A percentile compares a stretch with the other conserved stretches of the same genome.
phyloP scores from a whole-genome alignment of 2,329 filamentous ascomycete genomes.

The Colletotrichum tropicicola region DNA sequence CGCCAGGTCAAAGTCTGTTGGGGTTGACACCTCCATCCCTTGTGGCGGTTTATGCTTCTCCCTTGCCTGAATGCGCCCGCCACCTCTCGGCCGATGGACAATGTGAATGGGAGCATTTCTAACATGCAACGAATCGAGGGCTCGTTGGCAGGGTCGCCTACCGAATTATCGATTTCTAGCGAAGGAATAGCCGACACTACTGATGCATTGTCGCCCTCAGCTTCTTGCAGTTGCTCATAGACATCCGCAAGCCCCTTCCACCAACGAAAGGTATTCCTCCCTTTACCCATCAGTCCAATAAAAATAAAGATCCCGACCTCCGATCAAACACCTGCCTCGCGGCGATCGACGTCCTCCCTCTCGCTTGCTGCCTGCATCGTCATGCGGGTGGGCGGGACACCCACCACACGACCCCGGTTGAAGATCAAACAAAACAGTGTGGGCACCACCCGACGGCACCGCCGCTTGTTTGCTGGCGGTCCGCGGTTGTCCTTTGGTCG shows the following conservation, averaged over 20 bases:
- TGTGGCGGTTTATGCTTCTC: too few species aligned
- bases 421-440: conserved; percentile 21
- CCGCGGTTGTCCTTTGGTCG: not conserved
- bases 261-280: too few species aligned
- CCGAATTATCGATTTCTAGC: too few species aligned
- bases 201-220: too few species aligned
- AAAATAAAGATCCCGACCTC: conserved; percentile 1
- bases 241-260: too few species aligned
- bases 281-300: not conserved
- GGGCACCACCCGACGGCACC: not conserved
- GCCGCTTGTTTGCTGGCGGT: not conserved
- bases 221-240: too few species aligned
- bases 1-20: not conserved
- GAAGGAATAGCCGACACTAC: too few species aligned
- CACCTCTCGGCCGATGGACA: too few species aligned
- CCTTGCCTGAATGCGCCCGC: too few species aligned
- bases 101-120: too few species aligned
- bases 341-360: conserved; percentile 13
- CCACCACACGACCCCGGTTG: conserved; percentile 2
- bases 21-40: not conserved
- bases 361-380: conserved; percentile 15
- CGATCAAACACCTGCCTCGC: conserved; percentile 23
- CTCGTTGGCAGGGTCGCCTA: too few species aligned
- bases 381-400: conserved; percentile 15
- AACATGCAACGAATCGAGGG: too few species aligned